A percentile compares a stretch with the other conserved stretches of the same genome.
Evolutionary conservation across 805 yeast species (phyloP).

Genomic region (Dipodascopsis uninucleata): DNA sequence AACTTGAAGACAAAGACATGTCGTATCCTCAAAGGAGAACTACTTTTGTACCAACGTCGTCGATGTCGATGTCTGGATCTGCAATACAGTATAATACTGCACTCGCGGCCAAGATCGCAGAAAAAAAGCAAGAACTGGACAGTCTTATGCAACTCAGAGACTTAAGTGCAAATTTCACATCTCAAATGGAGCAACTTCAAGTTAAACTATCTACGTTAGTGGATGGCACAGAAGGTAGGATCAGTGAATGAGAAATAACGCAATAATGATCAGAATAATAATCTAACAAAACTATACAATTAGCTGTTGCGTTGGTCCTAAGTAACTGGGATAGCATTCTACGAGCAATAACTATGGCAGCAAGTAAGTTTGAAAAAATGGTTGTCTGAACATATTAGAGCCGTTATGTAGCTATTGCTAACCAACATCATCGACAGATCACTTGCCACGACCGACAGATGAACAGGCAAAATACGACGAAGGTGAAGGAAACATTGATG

Average conservation of each 20-base stretch:
- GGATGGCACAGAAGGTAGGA: slow-evolving; percentile 24
- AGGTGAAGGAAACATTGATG: neutral
- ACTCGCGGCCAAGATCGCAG: slow-evolving; percentile 18
- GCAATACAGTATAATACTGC: slow-evolving; percentile 16
- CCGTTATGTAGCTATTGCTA: too few species aligned
- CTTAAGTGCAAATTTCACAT: slow-evolving; percentile 18
- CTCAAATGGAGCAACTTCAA: slow-evolving; percentile 21
- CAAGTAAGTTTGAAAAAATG: slow-evolving; percentile 8
- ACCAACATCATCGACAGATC: slow-evolving; percentile 2
- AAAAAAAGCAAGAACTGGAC: slow-evolving; percentile 22
- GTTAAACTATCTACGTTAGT: slow-evolving; percentile 20
- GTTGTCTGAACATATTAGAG: neutral
- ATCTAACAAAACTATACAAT: neutral
- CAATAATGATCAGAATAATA: neutral
- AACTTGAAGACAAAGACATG: too few species aligned
- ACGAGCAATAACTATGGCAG: slow-evolving; percentile 19
- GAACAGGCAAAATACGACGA: slow-evolving; percentile 3
- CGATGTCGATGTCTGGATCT: slow-evolving; percentile 3
- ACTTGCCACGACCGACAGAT: neutral
- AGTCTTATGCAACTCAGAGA: slow-evolving; percentile 19
- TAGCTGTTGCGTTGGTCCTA: slow-evolving; percentile 27
- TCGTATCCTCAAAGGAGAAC: slow-evolving; percentile 23
- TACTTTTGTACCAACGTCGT: slow-evolving; percentile 19
- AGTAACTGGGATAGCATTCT: slow-evolving; percentile 26
- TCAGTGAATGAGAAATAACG: neutral